Evolutionary conservation across 139 green algal species (phyloP).

Genomic region (Pedinophyceae sp.): DNA sequence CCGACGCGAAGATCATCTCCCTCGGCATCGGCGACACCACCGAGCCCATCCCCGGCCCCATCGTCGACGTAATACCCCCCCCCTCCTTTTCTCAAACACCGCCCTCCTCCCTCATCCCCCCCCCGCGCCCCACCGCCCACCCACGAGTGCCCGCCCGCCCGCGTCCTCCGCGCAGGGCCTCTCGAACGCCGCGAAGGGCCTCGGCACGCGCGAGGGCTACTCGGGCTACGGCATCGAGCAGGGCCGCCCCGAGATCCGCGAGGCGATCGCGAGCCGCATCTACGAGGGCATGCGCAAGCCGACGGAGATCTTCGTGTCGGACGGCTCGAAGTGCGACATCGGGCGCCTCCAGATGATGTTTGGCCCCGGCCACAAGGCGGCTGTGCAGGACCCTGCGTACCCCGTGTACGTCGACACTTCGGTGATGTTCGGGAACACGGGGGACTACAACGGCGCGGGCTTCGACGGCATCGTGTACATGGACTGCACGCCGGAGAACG

Average conservation of each 20-base stretch:
- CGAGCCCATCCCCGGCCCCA: slow-evolving; percentile 80
- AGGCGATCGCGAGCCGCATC: slow-evolving; percentile 58
- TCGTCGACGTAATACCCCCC: slow-evolving; percentile 70
- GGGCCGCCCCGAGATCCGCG: slow-evolving; percentile 58
- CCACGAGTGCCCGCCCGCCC: too few species aligned
- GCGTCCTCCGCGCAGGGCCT: too few species aligned
- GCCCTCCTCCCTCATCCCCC: too few species aligned
- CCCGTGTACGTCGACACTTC: slow-evolving; percentile 96
- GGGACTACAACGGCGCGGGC: slow-evolving; percentile 50
- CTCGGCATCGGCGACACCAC: slow-evolving; percentile 98
- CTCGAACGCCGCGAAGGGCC: slow-evolving; percentile 49
- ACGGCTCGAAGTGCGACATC: slow-evolving; percentile 99
- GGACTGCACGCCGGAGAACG: slow-evolving; percentile 77
- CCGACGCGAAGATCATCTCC: slow-evolving; percentile 92
- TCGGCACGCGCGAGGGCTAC: slow-evolving; percentile 87
- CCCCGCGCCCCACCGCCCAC: too few species aligned
- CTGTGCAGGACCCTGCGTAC: slow-evolving; percentile 90
- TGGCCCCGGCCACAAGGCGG: slow-evolving; percentile 24
- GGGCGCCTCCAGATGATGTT: slow-evolving; percentile 83
- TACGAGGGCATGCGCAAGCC: slow-evolving; percentile 54
- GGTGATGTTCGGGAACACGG: slow-evolving; percentile 97
- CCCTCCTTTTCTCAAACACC: too few species aligned
- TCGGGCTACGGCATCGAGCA: slow-evolving; percentile 93
- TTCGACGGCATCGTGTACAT: slow-evolving; percentile 93
- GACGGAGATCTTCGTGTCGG: slow-evolving; percentile 88